These are phyloP conservation scores for Bipolaris gigantea DNA, from an alignment of 2,329 filamentous ascomycete species.

Conservation along the genomic window DNA sequence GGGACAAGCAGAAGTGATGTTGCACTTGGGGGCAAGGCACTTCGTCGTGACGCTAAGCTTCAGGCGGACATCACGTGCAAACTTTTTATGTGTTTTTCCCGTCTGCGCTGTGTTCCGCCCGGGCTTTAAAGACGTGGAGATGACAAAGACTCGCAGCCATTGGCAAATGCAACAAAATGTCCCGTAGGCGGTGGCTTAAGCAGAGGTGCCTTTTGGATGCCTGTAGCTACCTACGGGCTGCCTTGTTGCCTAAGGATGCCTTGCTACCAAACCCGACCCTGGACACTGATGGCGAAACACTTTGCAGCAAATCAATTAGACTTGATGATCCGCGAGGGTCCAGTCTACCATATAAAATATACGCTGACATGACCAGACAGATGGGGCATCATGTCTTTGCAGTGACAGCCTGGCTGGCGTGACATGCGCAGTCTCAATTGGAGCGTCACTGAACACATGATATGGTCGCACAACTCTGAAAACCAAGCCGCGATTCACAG, in stretches of 20 bases:
- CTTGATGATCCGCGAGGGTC: not conserved
- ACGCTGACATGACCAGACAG: conserved; percentile 7
- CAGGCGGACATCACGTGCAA: conserved; percentile 23
- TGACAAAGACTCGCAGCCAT: conserved; percentile 17
- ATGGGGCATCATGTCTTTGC: not conserved
- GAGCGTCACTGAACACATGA: no score
- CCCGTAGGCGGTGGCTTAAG: conserved; percentile 5
- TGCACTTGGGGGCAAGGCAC: conserved; percentile 18
- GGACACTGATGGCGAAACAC: conserved; percentile 17
- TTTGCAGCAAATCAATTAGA: not conserved
- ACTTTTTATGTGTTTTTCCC: conserved; percentile 4
- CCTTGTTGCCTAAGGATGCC: conserved; percentile 27
- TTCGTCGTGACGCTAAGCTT: conserved; percentile 15
- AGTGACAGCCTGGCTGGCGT: not conserved
- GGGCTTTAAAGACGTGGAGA: not conserved
- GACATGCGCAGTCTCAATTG: not conserved
- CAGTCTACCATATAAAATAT: no score
- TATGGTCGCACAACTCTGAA: no score
- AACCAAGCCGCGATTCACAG: no score
- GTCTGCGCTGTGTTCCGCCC: conserved; percentile 6
- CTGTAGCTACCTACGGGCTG: conserved; percentile 38
- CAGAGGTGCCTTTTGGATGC: conserved; percentile 24
- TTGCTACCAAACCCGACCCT: conserved; percentile 17
- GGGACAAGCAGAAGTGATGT: conserved; percentile 20
- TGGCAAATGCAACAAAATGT: conserved; percentile 16